Percentiles rank a stretch among this genome's conserved stretches.
These are phyloP conservation scores for Lasiodiplodia citricola DNA, from an alignment of 2,329 filamentous ascomycete species.

Conservation along the genomic window DNA sequence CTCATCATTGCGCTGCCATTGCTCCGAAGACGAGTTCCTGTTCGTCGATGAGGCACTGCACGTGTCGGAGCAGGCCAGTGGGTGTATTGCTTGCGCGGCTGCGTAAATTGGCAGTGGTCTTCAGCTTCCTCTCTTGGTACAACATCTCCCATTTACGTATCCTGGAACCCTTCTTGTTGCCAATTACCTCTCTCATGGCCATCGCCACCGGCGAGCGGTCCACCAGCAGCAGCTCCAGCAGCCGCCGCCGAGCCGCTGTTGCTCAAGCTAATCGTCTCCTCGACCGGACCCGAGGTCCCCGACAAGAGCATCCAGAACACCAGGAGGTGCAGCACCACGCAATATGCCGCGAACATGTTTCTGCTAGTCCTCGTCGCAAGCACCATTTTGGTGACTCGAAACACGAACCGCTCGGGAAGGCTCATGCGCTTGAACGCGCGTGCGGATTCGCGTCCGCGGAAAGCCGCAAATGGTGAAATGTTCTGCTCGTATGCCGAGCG, in stretches of 20 bases:
- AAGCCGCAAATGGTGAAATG: constrained; percentile 93
- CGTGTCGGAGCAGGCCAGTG: constrained; percentile 4
- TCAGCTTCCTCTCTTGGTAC: constrained; percentile 9
- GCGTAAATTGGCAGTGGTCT: constrained; percentile 16
- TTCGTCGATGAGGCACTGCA: constrained; percentile 18
- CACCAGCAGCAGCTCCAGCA: constrained; percentile 38
- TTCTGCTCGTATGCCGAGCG: constrained; percentile 92
- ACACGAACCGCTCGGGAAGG: constrained; percentile 85
- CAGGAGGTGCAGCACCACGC: constrained; percentile 83
- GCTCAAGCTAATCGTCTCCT: constrained; percentile 55
- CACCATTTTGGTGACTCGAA: constrained; percentile 88
- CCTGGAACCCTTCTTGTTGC: constrained; percentile 45
- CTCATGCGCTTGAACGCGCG: constrained; percentile 93
- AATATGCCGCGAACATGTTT: constrained; percentile 93
- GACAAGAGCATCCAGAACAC: constrained; percentile 88
- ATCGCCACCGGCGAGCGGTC: constrained; percentile 33
- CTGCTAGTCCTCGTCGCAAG: constrained; percentile 87
- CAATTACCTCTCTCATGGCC: constrained; percentile 37
- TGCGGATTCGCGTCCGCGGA: constrained; percentile 89
- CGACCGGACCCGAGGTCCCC: constrained; percentile 72
- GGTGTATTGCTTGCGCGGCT: constrained; percentile 17
- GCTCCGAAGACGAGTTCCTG: background rate
- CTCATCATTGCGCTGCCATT: background rate
- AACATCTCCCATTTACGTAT: constrained; percentile 27
- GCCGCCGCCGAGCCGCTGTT: constrained; percentile 32